A percentile compares a stretch with the other conserved stretches of the same genome.
Conservation (phyloP, 83 land plant genomes). For the Diphasiastrum complanatum region DNA sequence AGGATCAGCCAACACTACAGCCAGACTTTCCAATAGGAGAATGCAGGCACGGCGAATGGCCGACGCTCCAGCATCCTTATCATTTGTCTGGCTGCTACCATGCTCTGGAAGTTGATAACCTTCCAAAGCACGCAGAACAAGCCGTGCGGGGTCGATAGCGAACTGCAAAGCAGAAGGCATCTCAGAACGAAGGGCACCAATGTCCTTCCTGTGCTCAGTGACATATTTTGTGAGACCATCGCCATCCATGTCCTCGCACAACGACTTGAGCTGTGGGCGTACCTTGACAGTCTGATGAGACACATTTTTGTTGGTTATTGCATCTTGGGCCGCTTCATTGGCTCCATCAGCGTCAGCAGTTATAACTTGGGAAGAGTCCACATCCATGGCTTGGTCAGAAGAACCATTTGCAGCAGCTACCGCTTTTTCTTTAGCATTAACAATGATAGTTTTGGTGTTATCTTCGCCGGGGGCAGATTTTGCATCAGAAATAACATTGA, state of each 20-base stretch:
- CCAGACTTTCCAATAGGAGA: conserved; percentile 75
- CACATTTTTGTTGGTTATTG: conserved; percentile 20
- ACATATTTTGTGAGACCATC: conserved; percentile 63
- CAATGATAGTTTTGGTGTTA: background rate
- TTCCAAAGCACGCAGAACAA: conserved; percentile 69
- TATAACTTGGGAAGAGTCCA: conserved; percentile 15
- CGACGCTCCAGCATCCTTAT: conserved; percentile 48
- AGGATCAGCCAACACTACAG: conserved; percentile 37
- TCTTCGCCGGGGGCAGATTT: too few species aligned
- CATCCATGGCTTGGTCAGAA: conserved; percentile 18
- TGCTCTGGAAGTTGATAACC: conserved; percentile 52
- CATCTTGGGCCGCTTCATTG: conserved; percentile 10
- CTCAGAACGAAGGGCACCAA: conserved; percentile 44
- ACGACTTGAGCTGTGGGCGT: conserved; percentile 44
- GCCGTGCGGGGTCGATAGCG: conserved; percentile 73
- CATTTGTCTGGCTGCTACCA: conserved; percentile 4
- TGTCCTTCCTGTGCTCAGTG: conserved; percentile 54
- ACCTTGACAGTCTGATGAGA: conserved; percentile 34
- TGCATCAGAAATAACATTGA: background rate
- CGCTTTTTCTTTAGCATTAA: conserved; percentile 11
- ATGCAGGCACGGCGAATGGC: conserved; percentile 75
- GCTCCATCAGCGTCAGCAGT: background rate
- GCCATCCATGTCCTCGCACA: conserved; percentile 70
- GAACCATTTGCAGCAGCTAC: background rate
- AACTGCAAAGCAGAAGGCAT: conserved; percentile 51